Evolutionary conservation across 495 filamentous ascomycete species (phyloP), one percentile per base, ranked within the genome.

Genomic region (Talaromyces thailandensis): DNA sequence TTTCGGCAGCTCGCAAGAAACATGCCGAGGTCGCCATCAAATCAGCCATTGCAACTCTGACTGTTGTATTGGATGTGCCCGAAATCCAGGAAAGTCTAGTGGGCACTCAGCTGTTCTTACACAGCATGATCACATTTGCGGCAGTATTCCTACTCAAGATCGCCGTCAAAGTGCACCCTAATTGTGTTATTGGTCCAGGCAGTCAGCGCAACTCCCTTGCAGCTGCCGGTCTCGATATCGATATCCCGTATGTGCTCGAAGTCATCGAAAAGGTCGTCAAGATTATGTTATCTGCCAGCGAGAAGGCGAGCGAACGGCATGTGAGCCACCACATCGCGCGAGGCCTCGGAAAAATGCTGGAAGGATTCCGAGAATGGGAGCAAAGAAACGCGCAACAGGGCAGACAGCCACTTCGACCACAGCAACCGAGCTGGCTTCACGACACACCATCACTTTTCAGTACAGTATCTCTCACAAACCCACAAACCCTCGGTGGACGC

Each of bases 121-220:
- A 83, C 69, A 79, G 78, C 63, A 84, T 83, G 81, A 82, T 83
- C 56, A 80, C 81, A 0, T 83, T 82, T 64, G 82, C 82, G 2
- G 76, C 75, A 7, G 81, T 84, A 3, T 84, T 84, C 58, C 65
- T 84, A 3, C 65, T 84, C 31, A 84, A 84, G 61, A 78, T 83
- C 28, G 75, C 75, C 7, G 77, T 70, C 55, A 81, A 81, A 56
- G 64, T 69, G 26, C 78, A 74, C 68, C 75, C 78, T 25, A 69
- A 68, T 60, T 67, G 69, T 51, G 60, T 70, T 40, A 53, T 68
- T 24, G 65, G 67, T 6, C 60, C 63, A 60, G 57, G 66, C n/a
- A 62, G 67, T 37, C 71, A 74, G 37, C 70, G 64, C 8, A 80
- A 72, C 51, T 80, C 77, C n/a, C 78, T 80, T 59, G 73, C 77